Percentiles rank a stretch among this genome's conserved stretches.
Conservation (phyloP, 306 rosid species). For the Hylodesmum podocarpum region DNA sequence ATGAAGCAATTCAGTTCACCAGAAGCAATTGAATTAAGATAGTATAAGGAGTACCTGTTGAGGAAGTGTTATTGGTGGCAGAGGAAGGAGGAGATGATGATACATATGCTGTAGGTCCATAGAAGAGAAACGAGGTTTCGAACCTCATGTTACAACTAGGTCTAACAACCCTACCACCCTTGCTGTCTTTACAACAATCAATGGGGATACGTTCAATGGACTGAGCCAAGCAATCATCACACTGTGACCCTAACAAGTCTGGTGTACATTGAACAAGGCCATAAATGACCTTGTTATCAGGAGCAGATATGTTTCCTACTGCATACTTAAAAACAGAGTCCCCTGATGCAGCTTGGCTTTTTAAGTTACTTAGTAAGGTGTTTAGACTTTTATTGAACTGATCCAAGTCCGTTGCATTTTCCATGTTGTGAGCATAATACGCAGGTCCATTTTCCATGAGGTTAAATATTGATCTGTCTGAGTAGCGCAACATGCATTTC, state of each 20-base stretch:
- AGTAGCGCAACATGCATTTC: slow-evolving; percentile 42
- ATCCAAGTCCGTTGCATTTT: not conserved
- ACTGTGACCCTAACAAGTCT: slow-evolving; percentile 17
- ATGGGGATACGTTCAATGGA: not conserved
- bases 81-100: not conserved
- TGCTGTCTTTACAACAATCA: not conserved
- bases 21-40: not conserved
- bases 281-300: not conserved
- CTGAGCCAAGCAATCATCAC: slow-evolving; percentile 17
- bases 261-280: slow-evolving; percentile 49
- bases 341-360: not conserved
- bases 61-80: not conserved
- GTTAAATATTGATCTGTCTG: slow-evolving; percentile 16
- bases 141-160: slow-evolving; percentile 40
- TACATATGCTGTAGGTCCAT: not conserved
- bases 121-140: not conserved
- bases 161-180: slow-evolving; percentile 5
- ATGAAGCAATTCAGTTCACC: not conserved
- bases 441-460: not conserved
- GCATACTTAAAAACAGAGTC: slow-evolving; percentile 26
- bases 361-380: not conserved
- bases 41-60: not conserved
- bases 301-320: not conserved
- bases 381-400: not conserved
- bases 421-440: fast-evolving